A percentile compares a stretch with the other conserved stretches of the same genome.
phyloP scores from a whole-genome alignment of 176 grass and related monocot species.

The Miscanthus lutarioriparius region DNA sequence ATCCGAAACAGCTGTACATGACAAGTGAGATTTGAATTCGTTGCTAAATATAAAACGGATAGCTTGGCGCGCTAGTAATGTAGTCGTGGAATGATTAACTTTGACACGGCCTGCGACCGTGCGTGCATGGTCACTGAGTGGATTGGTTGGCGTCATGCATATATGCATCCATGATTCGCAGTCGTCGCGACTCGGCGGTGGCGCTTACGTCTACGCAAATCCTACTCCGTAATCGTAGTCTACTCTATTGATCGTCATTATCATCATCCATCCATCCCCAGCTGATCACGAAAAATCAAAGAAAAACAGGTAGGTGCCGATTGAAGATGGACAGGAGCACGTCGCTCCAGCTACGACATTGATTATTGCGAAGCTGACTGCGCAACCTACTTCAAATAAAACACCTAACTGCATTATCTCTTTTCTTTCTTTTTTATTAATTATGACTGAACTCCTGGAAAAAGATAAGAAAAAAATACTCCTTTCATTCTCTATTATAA shows the following conservation, averaged over 20 bases:
- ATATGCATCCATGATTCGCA: not conserved
- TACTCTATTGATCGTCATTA: not conserved
- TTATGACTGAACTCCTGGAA: not conserved
- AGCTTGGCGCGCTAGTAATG: no score
- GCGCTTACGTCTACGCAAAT: constrained; percentile 37
- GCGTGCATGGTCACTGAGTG: not conserved
- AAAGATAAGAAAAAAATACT: not conserved
- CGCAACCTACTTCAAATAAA: not conserved
- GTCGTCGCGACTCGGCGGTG: not conserved
- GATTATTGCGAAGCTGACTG: not conserved
- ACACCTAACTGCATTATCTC: not conserved
- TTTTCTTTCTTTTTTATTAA: not conserved
- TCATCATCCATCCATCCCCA: no score
- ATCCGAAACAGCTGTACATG: no score
- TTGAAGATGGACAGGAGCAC: not conserved
- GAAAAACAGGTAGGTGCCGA: not conserved
- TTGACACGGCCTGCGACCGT: no score
- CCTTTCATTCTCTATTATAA: not conserved
- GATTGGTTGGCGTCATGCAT: not conserved
- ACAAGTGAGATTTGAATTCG: no score
- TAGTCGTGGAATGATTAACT: no score
- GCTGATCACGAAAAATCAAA: not conserved
- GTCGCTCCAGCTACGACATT: not conserved
- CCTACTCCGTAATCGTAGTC: not conserved
- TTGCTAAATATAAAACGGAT: no score